Evolutionary conservation across 2,329 filamentous ascomycete species (phyloP).

Genomic region (Penicillium aurantiogriseum): DNA sequence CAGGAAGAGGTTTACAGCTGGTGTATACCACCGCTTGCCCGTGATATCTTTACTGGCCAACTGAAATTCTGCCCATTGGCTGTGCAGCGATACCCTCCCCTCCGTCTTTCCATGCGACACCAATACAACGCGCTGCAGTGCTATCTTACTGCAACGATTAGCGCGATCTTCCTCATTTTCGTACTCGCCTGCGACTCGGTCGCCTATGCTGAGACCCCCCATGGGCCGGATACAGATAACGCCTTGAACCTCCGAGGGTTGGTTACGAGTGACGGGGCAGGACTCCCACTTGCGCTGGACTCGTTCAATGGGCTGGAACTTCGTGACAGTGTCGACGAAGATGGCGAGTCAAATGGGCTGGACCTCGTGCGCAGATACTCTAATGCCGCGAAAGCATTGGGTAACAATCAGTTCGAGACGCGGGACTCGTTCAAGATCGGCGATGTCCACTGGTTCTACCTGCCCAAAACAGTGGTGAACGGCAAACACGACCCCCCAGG

Average conservation of each 20-base stretch:
- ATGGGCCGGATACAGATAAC: constrained; percentile 48
- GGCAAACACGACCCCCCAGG: constrained; percentile 41
- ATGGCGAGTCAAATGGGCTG: constrained; percentile 32
- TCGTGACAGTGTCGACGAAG: constrained; percentile 31
- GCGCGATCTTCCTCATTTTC: constrained; percentile 60
- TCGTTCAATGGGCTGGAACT: constrained; percentile 33
- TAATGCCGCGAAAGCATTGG: constrained; percentile 50
- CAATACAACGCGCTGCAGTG: constrained; percentile 68
- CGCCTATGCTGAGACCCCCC: constrained; percentile 60
- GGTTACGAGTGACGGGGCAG: constrained; percentile 25
- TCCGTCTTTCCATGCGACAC: constrained; percentile 38
- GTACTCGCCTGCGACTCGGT: constrained; percentile 59
- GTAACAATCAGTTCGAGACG: constrained; percentile 64
- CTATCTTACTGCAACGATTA: constrained; percentile 66
- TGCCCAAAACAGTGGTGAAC: constrained; percentile 57
- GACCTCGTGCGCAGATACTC: constrained; percentile 58
- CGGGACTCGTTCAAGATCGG: constrained; percentile 63
- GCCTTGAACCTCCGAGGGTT: constrained; percentile 41
- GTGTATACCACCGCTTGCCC: constrained; percentile 4
- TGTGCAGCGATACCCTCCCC: constrained; percentile 4
- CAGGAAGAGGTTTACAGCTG: constrained; percentile 5
- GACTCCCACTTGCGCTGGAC: constrained; percentile 27
- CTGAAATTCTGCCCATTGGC: neutral
- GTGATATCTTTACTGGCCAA: neutral
- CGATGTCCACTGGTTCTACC: constrained; percentile 62